These are phyloP conservation scores for Tulasnella sp. DNA, from an alignment of 768 basidiomycete genomes.

Conservation along the genomic window DNA sequence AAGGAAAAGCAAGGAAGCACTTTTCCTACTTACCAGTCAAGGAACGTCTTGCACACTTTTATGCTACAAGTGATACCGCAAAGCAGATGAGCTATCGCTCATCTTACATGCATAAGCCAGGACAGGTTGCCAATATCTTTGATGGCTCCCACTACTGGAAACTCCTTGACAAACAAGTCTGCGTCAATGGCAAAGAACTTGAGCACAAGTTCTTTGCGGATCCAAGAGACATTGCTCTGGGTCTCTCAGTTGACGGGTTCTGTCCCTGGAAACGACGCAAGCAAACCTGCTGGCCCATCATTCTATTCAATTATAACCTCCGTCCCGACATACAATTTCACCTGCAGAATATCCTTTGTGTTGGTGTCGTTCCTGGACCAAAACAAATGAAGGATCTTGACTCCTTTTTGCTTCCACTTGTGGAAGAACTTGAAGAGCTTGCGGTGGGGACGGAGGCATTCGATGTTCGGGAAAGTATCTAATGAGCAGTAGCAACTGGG, in stretches of 20 bases:
- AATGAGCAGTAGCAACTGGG: too few relatives aligned
- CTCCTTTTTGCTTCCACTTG: conserved; percentile 30
- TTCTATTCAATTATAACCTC: conserved; percentile 34
- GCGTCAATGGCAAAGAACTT: conserved; percentile 21
- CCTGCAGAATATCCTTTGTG: conserved; percentile 26
- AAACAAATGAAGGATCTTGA: conserved; percentile 31
- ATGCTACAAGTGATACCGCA: conserved; percentile 19
- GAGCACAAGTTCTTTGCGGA: conserved; percentile 29
- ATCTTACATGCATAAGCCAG: conserved; percentile 19
- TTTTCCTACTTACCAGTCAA: conserved; percentile 33
- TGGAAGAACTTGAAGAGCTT: conserved; percentile 28
- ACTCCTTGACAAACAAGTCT: conserved; percentile 21
- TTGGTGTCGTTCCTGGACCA: conserved; percentile 37
- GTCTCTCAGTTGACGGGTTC: conserved; percentile 34
- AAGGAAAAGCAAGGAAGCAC: conserved; percentile 20
- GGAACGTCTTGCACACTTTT: conserved; percentile 26
- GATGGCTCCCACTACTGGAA: conserved; percentile 26
- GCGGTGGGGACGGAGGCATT: conserved; percentile 26
- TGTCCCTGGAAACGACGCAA: conserved; percentile 27
- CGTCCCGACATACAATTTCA: conserved; percentile 30
- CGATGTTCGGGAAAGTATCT: conserved; percentile 20
- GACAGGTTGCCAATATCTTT: conserved; percentile 27
- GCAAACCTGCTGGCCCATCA: conserved; percentile 31
- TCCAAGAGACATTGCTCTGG: conserved; percentile 32
- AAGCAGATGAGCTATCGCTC: conserved; percentile 25